Conservation (phyloP, 1,139 yeast genomes). For the Suhomyces bribrorum region DNA sequence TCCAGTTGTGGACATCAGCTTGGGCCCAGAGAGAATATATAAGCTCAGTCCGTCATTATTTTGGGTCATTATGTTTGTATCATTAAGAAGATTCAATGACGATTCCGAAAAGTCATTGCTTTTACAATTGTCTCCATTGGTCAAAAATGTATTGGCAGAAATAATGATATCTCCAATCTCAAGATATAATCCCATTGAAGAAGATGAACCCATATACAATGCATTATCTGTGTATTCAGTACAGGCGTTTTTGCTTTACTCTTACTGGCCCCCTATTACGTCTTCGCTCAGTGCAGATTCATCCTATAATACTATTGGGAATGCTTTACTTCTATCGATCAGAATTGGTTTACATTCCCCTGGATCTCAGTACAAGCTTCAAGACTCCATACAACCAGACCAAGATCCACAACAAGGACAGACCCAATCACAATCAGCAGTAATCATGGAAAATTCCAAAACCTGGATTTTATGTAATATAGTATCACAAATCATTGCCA, state of each 20-base stretch:
- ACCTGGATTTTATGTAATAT: slow-evolving; percentile 95
- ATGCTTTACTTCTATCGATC: slow-evolving; percentile 88
- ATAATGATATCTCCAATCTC: slow-evolving; percentile 89
- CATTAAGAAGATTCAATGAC: slow-evolving; percentile 60
- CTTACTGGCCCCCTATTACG: slow-evolving; percentile 95
- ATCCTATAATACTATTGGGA: slow-evolving; percentile 92
- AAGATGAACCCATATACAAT: slow-evolving; percentile 77
- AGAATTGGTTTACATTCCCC: slow-evolving; percentile 87
- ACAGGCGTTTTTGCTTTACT: slow-evolving; percentile 84
- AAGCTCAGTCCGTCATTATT: slow-evolving; percentile 82
- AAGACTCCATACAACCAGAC: slow-evolving; percentile 7
- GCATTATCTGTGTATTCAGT: slow-evolving; percentile 94
- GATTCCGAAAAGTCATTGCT: slow-evolving; percentile 42
- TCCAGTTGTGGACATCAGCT: slow-evolving; percentile 80
- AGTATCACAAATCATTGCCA: slow-evolving; percentile 85
- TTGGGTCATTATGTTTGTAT: slow-evolving; percentile 90
- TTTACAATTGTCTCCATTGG: slow-evolving; percentile 62
- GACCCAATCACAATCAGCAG: slow-evolving; percentile 23
- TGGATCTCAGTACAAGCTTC: slow-evolving; percentile 17
- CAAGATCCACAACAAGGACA: slow-evolving; percentile 19
- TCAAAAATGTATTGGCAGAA: slow-evolving; percentile 79
- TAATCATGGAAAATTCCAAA: slow-evolving; percentile 73
- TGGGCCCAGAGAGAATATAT: slow-evolving; percentile 82
- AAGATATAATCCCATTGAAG: slow-evolving; percentile 71
- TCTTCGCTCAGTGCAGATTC: slow-evolving; percentile 94